Evolutionary conservation across 257 asterid species (phyloP), one percentile per base, ranked within the genome.

Genomic region (Datura wrightii): DNA sequence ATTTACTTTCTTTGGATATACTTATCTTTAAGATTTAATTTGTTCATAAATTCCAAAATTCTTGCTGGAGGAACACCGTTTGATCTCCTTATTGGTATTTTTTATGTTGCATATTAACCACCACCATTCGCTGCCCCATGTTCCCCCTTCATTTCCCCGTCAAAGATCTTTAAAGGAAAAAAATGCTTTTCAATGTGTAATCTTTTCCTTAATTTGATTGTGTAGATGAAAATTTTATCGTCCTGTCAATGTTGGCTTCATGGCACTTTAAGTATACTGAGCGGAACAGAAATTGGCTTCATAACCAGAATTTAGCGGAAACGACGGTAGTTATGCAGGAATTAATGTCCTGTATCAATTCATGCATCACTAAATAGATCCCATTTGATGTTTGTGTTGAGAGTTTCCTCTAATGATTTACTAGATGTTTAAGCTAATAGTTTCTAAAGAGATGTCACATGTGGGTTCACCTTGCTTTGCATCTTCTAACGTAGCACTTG

Each of bases 401-500:
- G 63, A 31, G 82, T 31, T 50, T 14, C 24, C 15, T 14, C 63
- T 8, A 31, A 52, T 52, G 63, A 78, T 78, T 31, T 52, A 14
- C 46, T 34, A 78, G 31, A 52, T 78, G 82, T 78, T 34, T 78
- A 52, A 52, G 46, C 82, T 14, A 78, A 13, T 4, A 8, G 19
- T 78, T 34, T 52, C 81, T 34, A 18, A 52, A 52, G 48, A 50
- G 10, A 78, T 78, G 24, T 14, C 60, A 11, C 78, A 24, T 24
- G 82, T 31, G 16, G 62, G 50, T 50, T 16, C 15, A 31, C 31
- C 15, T 78, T 34, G 41, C 24, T 31, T 52, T 52, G 2, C 9
- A 52, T 78, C 82, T 52, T 70, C 62, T 69, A 56, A 79, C 19
- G 6, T 69, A 60, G 15, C 67, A 82, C 67, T 53, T 79, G 82